Percentiles rank a stretch among this genome's conserved stretches.
These are phyloP conservation scores for Rhizopogon sp. DNA, from an alignment of 768 basidiomycete species.

Conservation along the genomic window DNA sequence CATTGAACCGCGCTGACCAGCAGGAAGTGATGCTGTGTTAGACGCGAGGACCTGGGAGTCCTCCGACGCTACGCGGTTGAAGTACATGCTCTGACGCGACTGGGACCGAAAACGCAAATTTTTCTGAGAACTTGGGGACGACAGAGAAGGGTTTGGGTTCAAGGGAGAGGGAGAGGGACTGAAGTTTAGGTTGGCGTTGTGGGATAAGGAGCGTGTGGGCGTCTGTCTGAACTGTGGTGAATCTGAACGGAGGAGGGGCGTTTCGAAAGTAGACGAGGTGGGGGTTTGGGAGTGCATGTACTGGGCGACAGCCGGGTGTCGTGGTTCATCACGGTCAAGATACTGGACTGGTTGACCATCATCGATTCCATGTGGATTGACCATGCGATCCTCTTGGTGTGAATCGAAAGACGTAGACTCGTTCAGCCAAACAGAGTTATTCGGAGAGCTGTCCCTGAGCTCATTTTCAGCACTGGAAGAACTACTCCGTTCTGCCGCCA, in stretches of 20 bases:
- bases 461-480: background rate
- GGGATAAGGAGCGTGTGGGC: constrained; percentile 23
- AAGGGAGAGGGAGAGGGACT: constrained; percentile 53
- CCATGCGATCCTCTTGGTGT: background rate
- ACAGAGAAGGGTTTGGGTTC: constrained; percentile 34
- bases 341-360: background rate
- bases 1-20: constrained; percentile 49
- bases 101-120: constrained; percentile 30
- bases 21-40: constrained; percentile 10
- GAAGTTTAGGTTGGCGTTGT: constrained; percentile 24
- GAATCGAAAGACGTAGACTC: background rate
- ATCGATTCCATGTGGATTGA: background rate
- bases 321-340: background rate
- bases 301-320: background rate
- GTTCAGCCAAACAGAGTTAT: background rate
- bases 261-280: constrained; percentile 22
- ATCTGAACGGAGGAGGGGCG: constrained; percentile 22
- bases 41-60: constrained; percentile 38
- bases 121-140: constrained; percentile 8
- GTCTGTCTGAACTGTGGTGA: constrained; percentile 7
- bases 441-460: background rate
- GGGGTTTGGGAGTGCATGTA: constrained; percentile 12
- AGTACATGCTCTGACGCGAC: constrained; percentile 35
- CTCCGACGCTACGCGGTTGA: constrained; percentile 41
- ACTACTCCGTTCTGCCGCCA: background rate